Evolutionary conservation across 1,284 basidiomycete species (phyloP), one percentile per base, ranked within the genome.

Genomic region (Mycosarcoma maydis): DNA sequence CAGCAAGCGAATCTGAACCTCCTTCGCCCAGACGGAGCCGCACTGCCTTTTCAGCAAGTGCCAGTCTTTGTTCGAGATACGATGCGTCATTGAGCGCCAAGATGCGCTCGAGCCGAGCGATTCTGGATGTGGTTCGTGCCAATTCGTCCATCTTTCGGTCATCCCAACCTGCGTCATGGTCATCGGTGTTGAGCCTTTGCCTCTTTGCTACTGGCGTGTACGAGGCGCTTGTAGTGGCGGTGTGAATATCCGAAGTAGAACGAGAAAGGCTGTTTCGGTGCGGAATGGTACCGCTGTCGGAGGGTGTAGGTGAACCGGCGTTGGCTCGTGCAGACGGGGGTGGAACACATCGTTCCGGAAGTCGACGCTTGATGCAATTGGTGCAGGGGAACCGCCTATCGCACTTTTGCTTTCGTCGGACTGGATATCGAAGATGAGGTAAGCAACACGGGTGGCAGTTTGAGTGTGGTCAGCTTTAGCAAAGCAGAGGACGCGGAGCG

Each of bases 371-470:
- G 62, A 73, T 71, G 33, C 71, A 73, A 19, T 73, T 64, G 54
- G 71, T 67, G 56, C 71, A 73, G 2, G 71, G 71, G 30, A 67
- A 62, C n/a, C 64, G 65, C 17, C 68, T 53, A 30, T 73, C 71
- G 41, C 71, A 73, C 44, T 73, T 73, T 40, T 73, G 71, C 51
- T 73, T 73, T 17, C 71, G 42, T 17, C 71, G 59, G 49, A 66
- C 59, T 67, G 62, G 9, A 24, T 23, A 10, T 23, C 8, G 27
- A n/a, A 46, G 36, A 19, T 13, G 7, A 37, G 7, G 7, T 14
- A 8, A 8, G 14, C 36, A 14, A 37, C n/a, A n/a, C n/a, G n/a
- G n/a, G n/a, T n/a, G n/a, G n/a, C n/a, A n/a, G n/a, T n/a, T n/a
- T n/a, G n/a, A n/a, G n/a, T n/a, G n/a, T n/a, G n/a, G n/a, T n/a